phyloP scores from a whole-genome alignment of 179 eudicot genomes.

The Carnegiea gigantea region DNA sequence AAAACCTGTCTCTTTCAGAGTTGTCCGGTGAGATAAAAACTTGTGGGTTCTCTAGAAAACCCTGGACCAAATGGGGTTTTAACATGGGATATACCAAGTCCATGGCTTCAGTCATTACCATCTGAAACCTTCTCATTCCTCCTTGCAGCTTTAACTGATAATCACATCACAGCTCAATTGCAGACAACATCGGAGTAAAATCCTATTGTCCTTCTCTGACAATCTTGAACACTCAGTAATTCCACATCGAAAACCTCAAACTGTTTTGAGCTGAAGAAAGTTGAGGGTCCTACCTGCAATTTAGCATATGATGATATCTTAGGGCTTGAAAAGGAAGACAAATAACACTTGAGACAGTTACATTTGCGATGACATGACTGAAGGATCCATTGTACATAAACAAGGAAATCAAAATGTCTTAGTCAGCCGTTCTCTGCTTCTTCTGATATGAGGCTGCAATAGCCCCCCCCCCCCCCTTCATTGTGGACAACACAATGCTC shows the following conservation, averaged over 20 bases:
- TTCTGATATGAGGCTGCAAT: not conserved
- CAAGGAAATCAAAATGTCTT: not conserved
- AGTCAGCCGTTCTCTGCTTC: not conserved
- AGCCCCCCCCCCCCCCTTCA: too few species aligned
- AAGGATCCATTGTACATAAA: not conserved
- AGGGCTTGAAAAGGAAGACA: not conserved
- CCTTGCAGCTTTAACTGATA: not conserved
- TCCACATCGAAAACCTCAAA: slow-evolving; percentile 95
- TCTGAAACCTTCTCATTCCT: not conserved
- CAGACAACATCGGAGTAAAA: slow-evolving; percentile 94
- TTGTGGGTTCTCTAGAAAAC: slow-evolving; percentile 5
- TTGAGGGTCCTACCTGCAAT: slow-evolving; percentile 90
- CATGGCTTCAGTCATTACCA: not conserved
- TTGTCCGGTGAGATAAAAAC: slow-evolving; percentile 9
- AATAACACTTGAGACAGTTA: not conserved
- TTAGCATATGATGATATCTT: not conserved
- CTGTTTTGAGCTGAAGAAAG: slow-evolving; percentile 91
- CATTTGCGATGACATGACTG: not conserved
- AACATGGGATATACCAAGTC: not conserved
- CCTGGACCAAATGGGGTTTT: not conserved
- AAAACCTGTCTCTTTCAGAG: not conserved
- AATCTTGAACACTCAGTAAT: slow-evolving; percentile 63
- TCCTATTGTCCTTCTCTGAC: slow-evolving; percentile 85
- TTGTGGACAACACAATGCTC: not conserved
- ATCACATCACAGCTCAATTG: slow-evolving; percentile 31